These are phyloP conservation scores for Stephanocyclus meneghinianus DNA, from an alignment of 352 stramenopile species.

Conservation along the genomic window DNA sequence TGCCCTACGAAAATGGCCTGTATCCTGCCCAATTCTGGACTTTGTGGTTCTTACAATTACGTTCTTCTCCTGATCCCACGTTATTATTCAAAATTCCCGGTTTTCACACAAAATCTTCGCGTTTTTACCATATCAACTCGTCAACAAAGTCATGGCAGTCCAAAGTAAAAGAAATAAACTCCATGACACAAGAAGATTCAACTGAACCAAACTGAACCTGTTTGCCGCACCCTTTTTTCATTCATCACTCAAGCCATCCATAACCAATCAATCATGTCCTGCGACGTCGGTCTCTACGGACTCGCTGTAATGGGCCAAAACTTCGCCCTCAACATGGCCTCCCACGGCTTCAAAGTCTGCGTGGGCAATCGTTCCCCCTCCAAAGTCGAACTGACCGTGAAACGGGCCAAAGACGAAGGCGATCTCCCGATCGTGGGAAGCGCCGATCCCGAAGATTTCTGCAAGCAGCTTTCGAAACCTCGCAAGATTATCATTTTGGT, in stretches of 20 bases:
- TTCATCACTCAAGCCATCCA: background rate
- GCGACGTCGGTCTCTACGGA: conserved; percentile 80
- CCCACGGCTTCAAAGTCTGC: conserved; percentile 92
- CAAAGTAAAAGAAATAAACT: no score
- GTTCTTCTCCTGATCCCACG: no score
- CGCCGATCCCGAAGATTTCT: conserved; percentile 89
- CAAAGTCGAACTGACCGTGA: conserved; percentile 95
- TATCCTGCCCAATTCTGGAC: no score
- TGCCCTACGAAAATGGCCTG: no score
- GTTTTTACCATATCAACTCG: no score
- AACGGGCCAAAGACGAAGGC: conserved; percentile 92
- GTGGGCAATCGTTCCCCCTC: conserved; percentile 96
- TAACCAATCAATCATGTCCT: conserved; percentile 32
- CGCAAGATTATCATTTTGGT: conserved; percentile 98
- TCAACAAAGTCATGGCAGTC: no score
- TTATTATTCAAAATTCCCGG: no score
- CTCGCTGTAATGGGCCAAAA: conserved; percentile 91
- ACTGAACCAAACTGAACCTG: no score
- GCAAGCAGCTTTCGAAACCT: conserved; percentile 86
- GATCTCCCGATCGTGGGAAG: conserved; percentile 92
- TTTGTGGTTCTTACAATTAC: no score
- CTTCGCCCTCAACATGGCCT: conserved; percentile 98
- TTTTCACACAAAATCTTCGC: no score
- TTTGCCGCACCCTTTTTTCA: background rate
- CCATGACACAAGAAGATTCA: no score